Evolutionary conservation across 495 filamentous ascomycete species (phyloP), one percentile per base, ranked within the genome.

Genomic region (Wilcoxina mikolae): DNA sequence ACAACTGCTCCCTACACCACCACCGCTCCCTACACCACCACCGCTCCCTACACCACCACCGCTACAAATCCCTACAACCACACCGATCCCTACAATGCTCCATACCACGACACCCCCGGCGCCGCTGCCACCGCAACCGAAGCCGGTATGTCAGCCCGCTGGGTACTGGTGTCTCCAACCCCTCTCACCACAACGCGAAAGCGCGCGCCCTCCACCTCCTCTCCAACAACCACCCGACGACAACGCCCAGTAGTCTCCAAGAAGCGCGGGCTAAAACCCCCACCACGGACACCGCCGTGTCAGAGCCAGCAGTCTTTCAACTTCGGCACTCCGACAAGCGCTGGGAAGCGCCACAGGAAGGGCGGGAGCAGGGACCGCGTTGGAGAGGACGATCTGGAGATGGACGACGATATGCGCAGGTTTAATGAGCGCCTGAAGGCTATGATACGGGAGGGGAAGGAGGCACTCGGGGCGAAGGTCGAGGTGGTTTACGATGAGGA

Each of bases 361-460:
- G 12, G 4, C 10, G 42, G 11, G 54, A 25, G 12, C 39, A 17
- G 26, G 38, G 15, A 17, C 17, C 20, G 52, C 39, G n/a, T 4
- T 35, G 31, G 42, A 22, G 38, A 28, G 17, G 58, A 53, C 22
- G 60, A 61, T 33, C 80, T 81, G 23, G 85, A 91, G 59, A 78
- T 82, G 17, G 89, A 95, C 60, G 77, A 78, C 39, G 80, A 81
- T 50, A 76, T 98, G 50, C 77, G 78, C 52, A 77, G 81, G 20
- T 77, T 95, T 66, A 91, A 90, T 62, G 73, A 78, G 33, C 79
- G 81, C 60, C 69, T 95, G 24, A 78, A 82, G 60, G 80, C 76
- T 27, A 86, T 98, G 85, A 94, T 98, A 41, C 68, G 80, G 5
- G 81, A 95, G 66, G 91, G 87, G 0, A 84, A 81, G 64, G 84